Base-by-base conservation (phyloP, 2,329 filamentous ascomycete species). In the Lecanicillium sp. region DNA sequence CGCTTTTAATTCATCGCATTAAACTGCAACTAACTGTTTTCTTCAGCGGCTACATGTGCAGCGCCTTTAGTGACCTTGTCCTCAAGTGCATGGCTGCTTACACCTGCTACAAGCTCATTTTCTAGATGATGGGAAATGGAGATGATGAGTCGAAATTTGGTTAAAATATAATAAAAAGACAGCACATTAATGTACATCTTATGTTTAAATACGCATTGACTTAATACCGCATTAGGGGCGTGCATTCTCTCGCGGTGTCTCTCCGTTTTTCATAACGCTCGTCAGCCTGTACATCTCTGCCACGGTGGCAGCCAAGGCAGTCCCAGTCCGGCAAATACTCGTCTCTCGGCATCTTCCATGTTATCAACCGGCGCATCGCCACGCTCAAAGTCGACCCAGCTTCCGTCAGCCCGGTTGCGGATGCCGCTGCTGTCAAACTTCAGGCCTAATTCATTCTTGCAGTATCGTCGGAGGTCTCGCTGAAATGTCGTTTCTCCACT, bases 391-490 rank as follows among this genome's bases (percentile, higher is more conserved):
- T 93, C 83, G n/a, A 91, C 78, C 71, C 83, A 83, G 3, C 68
- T 66, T 2, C 87, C 87, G 46, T 82, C 79, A 8, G 59, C 64
- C 8, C 83, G 73, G 58, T 81, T 81, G 37, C 90, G 76, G 10
- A 95, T 79, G 0, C 93, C 93, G 58, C 87, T 94, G 53, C 86
- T 93, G 61, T 96, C 90, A 61, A 97, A 97, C 63, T 93, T 95
- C 74, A 88, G 84, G 0, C 73, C 73, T 57, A 79, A 83, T 49
- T 77, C 73, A 30, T 81, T 75, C 64, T 87, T 90, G 52, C 84
- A 88, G 65, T 91, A 95, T 27, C 84, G 72, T 33, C 91, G 73
- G 46, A 97, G 63, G 63, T 97, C 93, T 20, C 91, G 74, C 69
- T 96, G 81, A 56, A 96, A 97, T 0, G 90, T 96, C 0, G 84